Evolutionary conservation across 2,329 filamentous ascomycete genomes (phyloP), one percentile per base, ranked within the genome.

Genomic region (Pleomassaria siparia): DNA sequence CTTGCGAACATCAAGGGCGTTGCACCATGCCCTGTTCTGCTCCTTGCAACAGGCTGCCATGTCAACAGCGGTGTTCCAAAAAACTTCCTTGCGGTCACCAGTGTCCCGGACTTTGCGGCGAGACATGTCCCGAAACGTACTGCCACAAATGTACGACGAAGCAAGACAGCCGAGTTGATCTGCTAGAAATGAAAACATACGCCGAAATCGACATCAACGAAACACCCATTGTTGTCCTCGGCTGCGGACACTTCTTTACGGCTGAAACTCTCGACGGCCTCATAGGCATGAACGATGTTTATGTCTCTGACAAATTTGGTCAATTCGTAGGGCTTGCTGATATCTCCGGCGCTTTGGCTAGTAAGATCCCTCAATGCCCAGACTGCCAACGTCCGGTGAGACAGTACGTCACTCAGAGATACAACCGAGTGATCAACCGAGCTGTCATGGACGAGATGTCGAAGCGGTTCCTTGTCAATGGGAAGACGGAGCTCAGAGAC

Each of bases 361-460:
- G 49, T 24, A 42, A 43, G 1, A 50, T 71, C 16, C 66, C 67
- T 13, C 30, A 48, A 10, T 74, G 71, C 44, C 69, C 69, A 15
- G 52, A 62, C 11, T 73, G 70, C 36, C 54, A 62, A 26, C 37
- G 47, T 22, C 67, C 67, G 2, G 47, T 74, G 21, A 51, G 60
- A 40, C 66, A 72, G 47, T 61, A 59, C 20, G 58, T 51, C 1
- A 72, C 62, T 0, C 62, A 69, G 13, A 49, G 72, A 35, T 74
- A 73, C 50, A 71, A 71, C 40, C 56, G 70, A 11, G 35, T 70
- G 4, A 63, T 74, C 44, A 71, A 70, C 37, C 46, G 63, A 42
- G 68, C 67, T 11, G 60, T 72, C 3, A 66, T 74, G 10, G 70
- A 70, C 36, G 65, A 73, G 43, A 63, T 64, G 53, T 64, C 68